A percentile compares a stretch with the other conserved stretches of the same genome.
These are phyloP conservation scores for Hanseniaspora occidentalis DNA, from an alignment of 805 yeast species.

Conservation along the genomic window DNA sequence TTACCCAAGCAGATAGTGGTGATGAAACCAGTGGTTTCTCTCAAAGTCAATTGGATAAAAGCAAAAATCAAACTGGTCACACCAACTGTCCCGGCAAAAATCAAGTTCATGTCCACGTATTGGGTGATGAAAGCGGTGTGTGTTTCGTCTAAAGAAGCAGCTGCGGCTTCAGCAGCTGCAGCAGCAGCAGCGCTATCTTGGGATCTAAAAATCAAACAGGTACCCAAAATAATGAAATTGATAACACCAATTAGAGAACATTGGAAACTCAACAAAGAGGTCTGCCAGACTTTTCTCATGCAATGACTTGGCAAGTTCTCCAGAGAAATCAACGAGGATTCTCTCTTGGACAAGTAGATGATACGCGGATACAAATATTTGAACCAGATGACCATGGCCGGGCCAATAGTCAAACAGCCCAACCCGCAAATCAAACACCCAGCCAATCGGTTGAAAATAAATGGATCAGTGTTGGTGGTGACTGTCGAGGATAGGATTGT, in stretches of 20 bases:
- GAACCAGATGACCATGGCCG: slow-evolving; percentile 19
- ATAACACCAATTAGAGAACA: not conserved
- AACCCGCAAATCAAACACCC: slow-evolving; percentile 23
- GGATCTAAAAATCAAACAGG: not conserved
- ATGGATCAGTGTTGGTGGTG: slow-evolving; percentile 17
- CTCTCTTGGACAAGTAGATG: not conserved
- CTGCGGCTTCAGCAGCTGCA: not conserved
- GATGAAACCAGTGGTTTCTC: slow-evolving; percentile 17
- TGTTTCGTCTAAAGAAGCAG: not conserved
- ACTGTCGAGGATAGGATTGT: slow-evolving; percentile 20
- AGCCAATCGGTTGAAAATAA: slow-evolving; percentile 23
- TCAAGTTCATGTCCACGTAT: not conserved
- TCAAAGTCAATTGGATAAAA: slow-evolving; percentile 14
- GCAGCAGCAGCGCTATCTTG: not conserved
- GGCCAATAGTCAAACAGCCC: slow-evolving; percentile 21
- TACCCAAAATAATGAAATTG: not conserved
- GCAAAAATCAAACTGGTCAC: slow-evolving; percentile 16
- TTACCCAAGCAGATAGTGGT: slow-evolving; percentile 19
- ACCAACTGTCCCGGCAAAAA: slow-evolving; percentile 14
- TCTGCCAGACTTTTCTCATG: not conserved
- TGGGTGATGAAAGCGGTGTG: not conserved
- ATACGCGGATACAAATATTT: slow-evolving; percentile 1
- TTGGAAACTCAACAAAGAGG: not conserved
- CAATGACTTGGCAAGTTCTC: too few relatives aligned
- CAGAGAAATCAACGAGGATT: not conserved